Evolutionary conservation across 2,329 filamentous ascomycete species (phyloP), one percentile per base, ranked within the genome.

Genomic region (Aspergillus ochraceoroseus): DNA sequence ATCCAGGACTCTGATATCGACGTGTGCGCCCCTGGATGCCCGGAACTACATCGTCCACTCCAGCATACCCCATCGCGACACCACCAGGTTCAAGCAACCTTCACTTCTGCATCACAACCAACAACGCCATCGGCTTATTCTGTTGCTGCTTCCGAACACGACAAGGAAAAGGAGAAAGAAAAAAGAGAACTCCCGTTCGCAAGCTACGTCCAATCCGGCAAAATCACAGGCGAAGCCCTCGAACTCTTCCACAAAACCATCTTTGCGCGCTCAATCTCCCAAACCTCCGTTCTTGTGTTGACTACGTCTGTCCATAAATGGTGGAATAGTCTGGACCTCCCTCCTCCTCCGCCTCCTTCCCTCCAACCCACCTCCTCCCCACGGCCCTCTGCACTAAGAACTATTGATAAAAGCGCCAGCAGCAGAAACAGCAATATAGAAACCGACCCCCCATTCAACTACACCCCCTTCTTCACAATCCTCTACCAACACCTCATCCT

Each of bases 21-120:
- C 33, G 65, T 67, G 7, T 76, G 57, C 68, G 70, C 66, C 67
- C 75, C 58, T 58, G 63, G 51, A 59, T 48, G 48, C 51, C 50
- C 71, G 62, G 44, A 69, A 48, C n/a, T 68, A 43, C 54, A 64
- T 60, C 54, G 64, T 52, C 50, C 55, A 25, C 28, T 49, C 19
- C 32, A 48, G 33, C 30, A 48, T 30, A 25, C 27, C 11, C 27
- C 38, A 32, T n/a, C n/a, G n/a, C n/a, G n/a, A n/a, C n/a, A n/a
- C n/a, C n/a, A n/a, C n/a, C n/a, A n/a, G n/a, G n/a, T n/a, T n/a
- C n/a, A n/a, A 7, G 12, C 33, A 9, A 19, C 36, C 17, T 14
- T 29, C 9, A 28, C 22, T 20, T 20, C 33, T 7, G 23, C 15
- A 13, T 8, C 29, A 25, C 23, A 23, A 34, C 17, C 38, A 1